A percentile compares a stretch with the other conserved stretches of the same genome.
Conservation (phyloP, 495 filamentous ascomycete genomes). For the Sordaria brevicollis region DNA sequence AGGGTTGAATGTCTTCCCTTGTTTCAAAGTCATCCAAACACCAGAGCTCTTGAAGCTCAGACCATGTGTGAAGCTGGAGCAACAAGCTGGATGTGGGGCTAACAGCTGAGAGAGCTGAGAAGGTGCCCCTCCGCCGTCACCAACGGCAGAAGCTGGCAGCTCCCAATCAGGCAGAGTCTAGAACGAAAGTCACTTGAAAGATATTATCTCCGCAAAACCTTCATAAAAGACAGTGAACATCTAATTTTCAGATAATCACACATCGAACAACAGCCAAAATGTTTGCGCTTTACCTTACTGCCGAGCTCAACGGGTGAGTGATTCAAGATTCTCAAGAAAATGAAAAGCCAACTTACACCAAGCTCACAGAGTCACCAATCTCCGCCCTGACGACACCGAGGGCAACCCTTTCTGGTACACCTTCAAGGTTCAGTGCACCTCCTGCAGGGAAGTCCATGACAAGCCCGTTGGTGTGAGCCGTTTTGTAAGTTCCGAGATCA, state of each 20-base stretch:
- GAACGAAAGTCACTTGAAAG: not conserved
- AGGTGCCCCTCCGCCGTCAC: not conserved
- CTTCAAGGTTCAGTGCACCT: constrained; percentile 94
- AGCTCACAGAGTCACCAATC: constrained; percentile 67
- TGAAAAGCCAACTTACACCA: not conserved
- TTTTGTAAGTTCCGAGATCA: constrained; percentile 58
- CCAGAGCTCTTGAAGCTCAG: not conserved
- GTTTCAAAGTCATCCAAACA: not conserved
- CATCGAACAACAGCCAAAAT: constrained; percentile 30
- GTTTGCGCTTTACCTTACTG: constrained; percentile 68
- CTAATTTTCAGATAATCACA: not conserved
- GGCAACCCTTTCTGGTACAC: constrained; percentile 86
- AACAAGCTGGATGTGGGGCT: not conserved
- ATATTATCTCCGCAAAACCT: not conserved
- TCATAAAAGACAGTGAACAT: not conserved
- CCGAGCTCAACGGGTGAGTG: constrained; percentile 60
- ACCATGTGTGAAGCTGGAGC: not conserved
- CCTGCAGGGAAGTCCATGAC: constrained; percentile 81
- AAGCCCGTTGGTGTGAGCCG: constrained; percentile 82
- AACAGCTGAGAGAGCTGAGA: not conserved
- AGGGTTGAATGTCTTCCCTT: not conserved
- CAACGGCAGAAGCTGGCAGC: not conserved
- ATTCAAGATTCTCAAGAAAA: not conserved
- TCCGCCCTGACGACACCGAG: constrained; percentile 71
- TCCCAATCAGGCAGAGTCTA: not conserved